Evolutionary conservation across 1,284 basidiomycete species (phyloP).

Genomic region (Fomitiporia mediterranea): DNA sequence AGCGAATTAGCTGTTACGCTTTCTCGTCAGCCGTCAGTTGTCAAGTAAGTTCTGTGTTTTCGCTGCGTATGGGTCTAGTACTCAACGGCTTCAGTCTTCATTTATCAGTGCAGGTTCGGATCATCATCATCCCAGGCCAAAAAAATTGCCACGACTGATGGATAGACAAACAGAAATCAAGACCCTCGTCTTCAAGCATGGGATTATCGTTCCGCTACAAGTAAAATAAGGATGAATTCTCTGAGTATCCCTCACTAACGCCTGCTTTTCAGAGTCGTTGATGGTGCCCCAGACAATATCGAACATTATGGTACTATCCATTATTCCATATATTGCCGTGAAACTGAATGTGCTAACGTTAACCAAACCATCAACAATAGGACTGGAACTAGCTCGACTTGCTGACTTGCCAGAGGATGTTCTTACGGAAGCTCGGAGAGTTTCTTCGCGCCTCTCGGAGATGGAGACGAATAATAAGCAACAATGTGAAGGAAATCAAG

Average conservation of each 20-base stretch:
- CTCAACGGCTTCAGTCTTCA: conserved; percentile 55
- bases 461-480: conserved; percentile 55
- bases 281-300: conserved; percentile 53
- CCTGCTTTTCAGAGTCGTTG: conserved; percentile 51
- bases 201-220: conserved; percentile 78
- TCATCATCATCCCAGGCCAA: not conserved
- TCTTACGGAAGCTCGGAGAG: conserved; percentile 52
- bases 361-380: conserved; percentile 33
- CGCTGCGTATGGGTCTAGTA: conserved; percentile 20
- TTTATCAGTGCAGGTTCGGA: conserved; percentile 69
- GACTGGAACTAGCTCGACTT: conserved; percentile 78
- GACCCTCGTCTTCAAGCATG: conserved; percentile 50
- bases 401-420: conserved; percentile 76
- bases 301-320: conserved; percentile 57
- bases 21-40: conserved; percentile 64
- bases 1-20: conserved; percentile 63
- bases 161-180: conserved; percentile 40
- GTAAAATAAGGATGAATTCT: too few relatives aligned
- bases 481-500: conserved; percentile 55
- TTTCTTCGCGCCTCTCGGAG: conserved; percentile 56
- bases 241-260: not conserved
- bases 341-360: too few relatives aligned
- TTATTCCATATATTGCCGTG: too few relatives aligned
- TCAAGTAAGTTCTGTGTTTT: conserved; percentile 52
- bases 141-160: not conserved